Conservation (phyloP, 495 filamentous ascomycete species). For the Thermothielavioides terrestris region DNA sequence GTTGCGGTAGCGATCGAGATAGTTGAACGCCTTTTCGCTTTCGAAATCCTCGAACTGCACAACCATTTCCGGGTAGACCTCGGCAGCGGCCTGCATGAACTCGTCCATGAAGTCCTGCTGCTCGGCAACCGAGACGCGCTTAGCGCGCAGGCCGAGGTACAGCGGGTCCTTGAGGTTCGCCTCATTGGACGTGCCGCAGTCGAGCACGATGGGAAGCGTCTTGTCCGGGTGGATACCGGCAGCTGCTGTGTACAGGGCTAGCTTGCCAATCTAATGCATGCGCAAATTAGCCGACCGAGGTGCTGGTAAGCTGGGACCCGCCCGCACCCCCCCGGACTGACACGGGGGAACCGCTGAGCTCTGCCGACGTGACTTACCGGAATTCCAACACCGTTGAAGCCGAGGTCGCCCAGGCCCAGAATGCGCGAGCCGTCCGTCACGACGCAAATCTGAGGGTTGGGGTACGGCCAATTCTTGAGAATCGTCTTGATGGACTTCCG, state of each 20-base stretch:
- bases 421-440: slow-evolving; percentile 97
- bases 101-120: slow-evolving; percentile 94
- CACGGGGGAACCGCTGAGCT: not conserved
- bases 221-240: slow-evolving; percentile 89
- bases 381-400: slow-evolving; percentile 96
- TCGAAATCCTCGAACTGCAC: slow-evolving; percentile 99
- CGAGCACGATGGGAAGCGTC: slow-evolving; percentile 85
- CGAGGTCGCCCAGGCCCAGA: slow-evolving; percentile 89
- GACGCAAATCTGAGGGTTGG: slow-evolving; percentile 86
- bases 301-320: slow-evolving; percentile 5
- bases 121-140: slow-evolving; percentile 70
- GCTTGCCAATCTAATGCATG: slow-evolving; percentile 59
- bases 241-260: slow-evolving; percentile 90
- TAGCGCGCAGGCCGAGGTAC: slow-evolving; percentile 81
- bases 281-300: slow-evolving; percentile 20
- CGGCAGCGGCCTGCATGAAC: slow-evolving; percentile 85
- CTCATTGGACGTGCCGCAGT: slow-evolving; percentile 89
- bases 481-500: slow-evolving; percentile 73
- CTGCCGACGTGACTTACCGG: slow-evolving; percentile 54
- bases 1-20: slow-evolving; percentile 78
- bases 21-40: slow-evolving; percentile 83
- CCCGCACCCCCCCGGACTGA: slow-evolving; percentile 1
- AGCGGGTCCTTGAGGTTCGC: slow-evolving; percentile 80
- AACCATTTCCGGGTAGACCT: slow-evolving; percentile 85
- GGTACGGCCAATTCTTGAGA: slow-evolving; percentile 82